Conservation (phyloP, 2,329 filamentous ascomycete genomes). For the Colletotrichum destructivum region DNA sequence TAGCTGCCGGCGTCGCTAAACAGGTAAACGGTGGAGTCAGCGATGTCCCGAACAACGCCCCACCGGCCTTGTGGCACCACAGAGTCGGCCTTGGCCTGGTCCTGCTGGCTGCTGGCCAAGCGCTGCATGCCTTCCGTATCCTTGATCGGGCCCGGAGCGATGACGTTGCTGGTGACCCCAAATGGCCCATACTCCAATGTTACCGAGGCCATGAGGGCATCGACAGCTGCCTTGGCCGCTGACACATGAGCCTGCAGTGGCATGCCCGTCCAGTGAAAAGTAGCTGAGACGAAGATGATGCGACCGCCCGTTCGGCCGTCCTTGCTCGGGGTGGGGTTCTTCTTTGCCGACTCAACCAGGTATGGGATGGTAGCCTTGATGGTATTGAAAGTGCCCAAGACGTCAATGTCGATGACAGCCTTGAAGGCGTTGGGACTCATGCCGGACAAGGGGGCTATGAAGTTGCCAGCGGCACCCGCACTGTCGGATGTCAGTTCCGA, state of each 20-base stretch:
- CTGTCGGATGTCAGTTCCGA: constrained; percentile 58
- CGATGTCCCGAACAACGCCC: constrained; percentile 88
- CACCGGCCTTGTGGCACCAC: constrained; percentile 81
- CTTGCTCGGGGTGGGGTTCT: constrained; percentile 70
- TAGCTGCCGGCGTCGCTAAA: constrained; percentile 90
- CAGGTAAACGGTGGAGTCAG: constrained; percentile 91
- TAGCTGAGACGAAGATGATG: constrained; percentile 91
- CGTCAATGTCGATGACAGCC: constrained; percentile 95
- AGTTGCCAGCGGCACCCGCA: constrained; percentile 96
- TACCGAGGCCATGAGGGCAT: constrained; percentile 84
- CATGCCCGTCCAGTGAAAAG: constrained; percentile 90
- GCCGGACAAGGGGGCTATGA: constrained; percentile 86
- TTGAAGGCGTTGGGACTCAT: constrained; percentile 94
- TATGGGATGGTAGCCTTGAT: constrained; percentile 92
- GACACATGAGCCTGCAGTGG: constrained; percentile 91
- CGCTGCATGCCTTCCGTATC: constrained; percentile 87
- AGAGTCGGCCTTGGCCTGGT: constrained; percentile 53
- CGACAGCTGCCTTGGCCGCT: constrained; percentile 92
- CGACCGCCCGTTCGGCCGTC: constrained; percentile 82
- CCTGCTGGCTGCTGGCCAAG: constrained; percentile 61
- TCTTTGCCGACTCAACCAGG: constrained; percentile 80
- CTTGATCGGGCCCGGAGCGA: constrained; percentile 88
- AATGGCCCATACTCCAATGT: constrained; percentile 91
- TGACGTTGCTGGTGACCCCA: constrained; percentile 89
- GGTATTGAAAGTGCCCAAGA: constrained; percentile 94